These are phyloP conservation scores for Puccinia hordei DNA, from an alignment of 1,284 basidiomycete genomes.

Conservation along the genomic window DNA sequence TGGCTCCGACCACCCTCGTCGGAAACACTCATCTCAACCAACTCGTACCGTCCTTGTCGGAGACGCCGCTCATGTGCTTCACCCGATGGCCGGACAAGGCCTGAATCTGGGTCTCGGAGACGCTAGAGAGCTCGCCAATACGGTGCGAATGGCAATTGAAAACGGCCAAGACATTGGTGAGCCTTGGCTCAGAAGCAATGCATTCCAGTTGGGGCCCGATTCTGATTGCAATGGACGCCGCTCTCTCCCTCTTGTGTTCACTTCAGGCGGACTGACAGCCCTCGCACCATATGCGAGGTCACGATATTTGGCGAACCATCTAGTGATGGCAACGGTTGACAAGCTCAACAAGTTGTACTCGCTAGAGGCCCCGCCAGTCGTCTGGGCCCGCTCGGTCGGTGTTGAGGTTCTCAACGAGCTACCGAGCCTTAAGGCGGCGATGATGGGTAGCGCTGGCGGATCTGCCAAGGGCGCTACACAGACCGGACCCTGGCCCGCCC, in stretches of 20 bases:
- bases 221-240: background rate
- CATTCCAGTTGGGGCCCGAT: background rate
- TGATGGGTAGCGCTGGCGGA: conserved; percentile 78
- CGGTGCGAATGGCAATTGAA: conserved; percentile 25
- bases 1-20: background rate
- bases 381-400: conserved; percentile 81
- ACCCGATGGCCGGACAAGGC: conserved; percentile 96
- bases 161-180: conserved; percentile 46
- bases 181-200: background rate
- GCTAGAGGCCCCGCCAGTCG: conserved; percentile 68
- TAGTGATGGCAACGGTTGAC: conserved; percentile 77
- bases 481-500: background rate
- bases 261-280: conserved; percentile 72
- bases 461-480: conserved; percentile 50
- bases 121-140: conserved; percentile 57
- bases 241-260: background rate
- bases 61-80: conserved; percentile 92
- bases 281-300: conserved; percentile 75
- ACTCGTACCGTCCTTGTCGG: conserved; percentile 84
- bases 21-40: conserved; percentile 59
- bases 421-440: conserved; percentile 73
- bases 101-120: conserved; percentile 90
- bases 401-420: conserved; percentile 89
- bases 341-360: conserved; percentile 84
- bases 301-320: conserved; percentile 82